Conservation (phyloP, 2,329 filamentous ascomycete genomes). For the Penicillium vulpinum region DNA sequence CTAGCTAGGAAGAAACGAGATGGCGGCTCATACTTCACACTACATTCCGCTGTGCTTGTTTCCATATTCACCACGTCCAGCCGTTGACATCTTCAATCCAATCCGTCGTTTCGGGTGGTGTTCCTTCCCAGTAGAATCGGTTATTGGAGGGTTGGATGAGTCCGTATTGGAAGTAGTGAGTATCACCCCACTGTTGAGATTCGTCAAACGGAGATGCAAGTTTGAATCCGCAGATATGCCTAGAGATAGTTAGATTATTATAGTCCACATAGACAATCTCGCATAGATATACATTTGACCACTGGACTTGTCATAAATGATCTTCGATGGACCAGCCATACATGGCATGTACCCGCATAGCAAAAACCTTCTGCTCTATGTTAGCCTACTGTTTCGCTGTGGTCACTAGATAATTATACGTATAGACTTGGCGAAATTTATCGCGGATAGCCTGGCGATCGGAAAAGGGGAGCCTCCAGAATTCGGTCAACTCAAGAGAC, state of each 20-base stretch:
- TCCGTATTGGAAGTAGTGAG: constrained; percentile 1
- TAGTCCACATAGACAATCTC: background rate
- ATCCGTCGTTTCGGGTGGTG: constrained; percentile 2
- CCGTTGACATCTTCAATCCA: constrained; percentile 1
- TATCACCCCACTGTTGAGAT: constrained; percentile 2
- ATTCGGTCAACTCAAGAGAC: constrained; percentile 3
- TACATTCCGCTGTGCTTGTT: background rate
- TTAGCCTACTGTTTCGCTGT: background rate
- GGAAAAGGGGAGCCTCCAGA: constrained; percentile 4
- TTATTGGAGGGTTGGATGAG: background rate
- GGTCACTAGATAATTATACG: background rate
- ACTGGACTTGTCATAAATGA: constrained; percentile 4
- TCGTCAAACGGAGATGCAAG: background rate
- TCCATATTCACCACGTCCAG: constrained; percentile 7
- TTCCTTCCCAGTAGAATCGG: constrained; percentile 2
- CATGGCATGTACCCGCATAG: constrained; percentile 1
- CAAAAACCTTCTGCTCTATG: constrained; percentile 1
- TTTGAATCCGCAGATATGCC: constrained; percentile 6
- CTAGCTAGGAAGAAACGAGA: background rate
- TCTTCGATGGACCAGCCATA: constrained; percentile 6
- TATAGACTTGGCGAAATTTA: constrained; percentile 5
- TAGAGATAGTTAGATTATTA: constrained; percentile 1
- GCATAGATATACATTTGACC: constrained; percentile 2
- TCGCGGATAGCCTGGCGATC: constrained; percentile 6
- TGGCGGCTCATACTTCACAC: background rate